Conservation (phyloP, 2,329 filamentous ascomycete genomes). For the Aspergillus pseudoterreus region DNA sequence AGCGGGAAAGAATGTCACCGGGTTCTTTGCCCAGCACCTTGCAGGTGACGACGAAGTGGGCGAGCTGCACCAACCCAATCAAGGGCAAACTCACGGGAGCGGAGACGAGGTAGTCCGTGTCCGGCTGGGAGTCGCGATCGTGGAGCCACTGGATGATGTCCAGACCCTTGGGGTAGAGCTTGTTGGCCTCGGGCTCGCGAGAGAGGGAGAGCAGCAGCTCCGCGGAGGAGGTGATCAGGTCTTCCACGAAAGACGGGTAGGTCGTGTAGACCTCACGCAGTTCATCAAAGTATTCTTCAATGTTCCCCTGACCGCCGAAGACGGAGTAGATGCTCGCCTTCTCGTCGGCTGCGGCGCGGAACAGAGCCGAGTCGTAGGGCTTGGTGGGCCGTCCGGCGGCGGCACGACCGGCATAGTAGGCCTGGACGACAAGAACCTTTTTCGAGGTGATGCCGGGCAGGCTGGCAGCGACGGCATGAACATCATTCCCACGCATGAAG, state of each 20-base stretch:
- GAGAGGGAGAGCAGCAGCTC: conserved; percentile 83
- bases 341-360: conserved; percentile 80
- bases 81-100: conserved; percentile 93
- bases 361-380: conserved; percentile 86
- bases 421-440: conserved; percentile 82
- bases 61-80: conserved; percentile 92
- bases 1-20: conserved; percentile 77
- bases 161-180: conserved; percentile 95
- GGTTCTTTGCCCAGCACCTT: conserved; percentile 86
- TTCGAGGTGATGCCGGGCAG: conserved; percentile 89
- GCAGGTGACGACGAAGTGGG: conserved; percentile 93
- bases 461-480: conserved; percentile 80
- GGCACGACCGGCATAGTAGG: conserved; percentile 86
- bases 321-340: conserved; percentile 86
- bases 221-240: conserved; percentile 75
- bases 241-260: conserved; percentile 85
- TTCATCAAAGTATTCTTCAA: conserved; percentile 99
- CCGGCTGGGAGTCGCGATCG: conserved; percentile 82
- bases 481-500: conserved; percentile 92
- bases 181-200: conserved; percentile 79
- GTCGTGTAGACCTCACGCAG: conserved; percentile 85
- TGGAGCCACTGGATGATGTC: conserved; percentile 93
- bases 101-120: conserved; percentile 89
- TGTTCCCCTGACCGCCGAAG: conserved; percentile 96
- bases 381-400: conserved; percentile 83